Base-by-base conservation (phyloP, 169 alveolate species). In the Plasmodium cynomolgi region DNA sequence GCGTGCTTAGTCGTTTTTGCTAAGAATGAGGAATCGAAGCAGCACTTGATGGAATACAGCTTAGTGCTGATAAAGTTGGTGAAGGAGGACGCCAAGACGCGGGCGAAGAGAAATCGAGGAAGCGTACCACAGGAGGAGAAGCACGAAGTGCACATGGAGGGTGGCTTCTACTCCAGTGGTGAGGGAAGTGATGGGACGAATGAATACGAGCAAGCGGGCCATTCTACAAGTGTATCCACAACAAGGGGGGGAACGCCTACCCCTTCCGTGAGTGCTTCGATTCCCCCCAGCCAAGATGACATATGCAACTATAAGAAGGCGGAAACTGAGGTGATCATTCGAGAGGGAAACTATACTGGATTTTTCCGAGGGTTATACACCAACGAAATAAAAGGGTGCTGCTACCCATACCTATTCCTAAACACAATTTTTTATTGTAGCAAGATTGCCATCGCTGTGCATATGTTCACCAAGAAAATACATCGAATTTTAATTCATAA, bases 341-440 rank as follows among this genome's bases (percentile, higher is more conserved):
- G 68, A 50, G 92, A 81, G 77, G 95, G 95, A 6, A 11, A 29
- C 9, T 54, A 83, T 7, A 91, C 95, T 3, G 8, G 71, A 3
- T 91, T 39, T 37, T 91, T 91, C 54, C 72, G 95, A 20, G 95
- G 95, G 9, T 15, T 91, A 37, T 91, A 91, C 58, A 91, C 95
- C 0, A 39, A 91, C 13, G 95, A 91, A 34, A 91, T 91, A 34
- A 91, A 91, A 34, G 95, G 95, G 9, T 83, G 31, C 29, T 91
- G 92, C 26, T 91, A 82, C 41, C 95, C 95, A 0, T 91, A 91
- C 39, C 83, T 91, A 7, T 91, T 91, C 83, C 31, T 91, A 26
- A 91, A 91, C 73, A 91, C 92, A 3, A 91, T 91, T 33, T 91
- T 91, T 15, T 91, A 91, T 37, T 68, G 95, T 56, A 91, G 39